Conservation (phyloP, 169 alveolate species). For the Eimeria maxima region DNA sequence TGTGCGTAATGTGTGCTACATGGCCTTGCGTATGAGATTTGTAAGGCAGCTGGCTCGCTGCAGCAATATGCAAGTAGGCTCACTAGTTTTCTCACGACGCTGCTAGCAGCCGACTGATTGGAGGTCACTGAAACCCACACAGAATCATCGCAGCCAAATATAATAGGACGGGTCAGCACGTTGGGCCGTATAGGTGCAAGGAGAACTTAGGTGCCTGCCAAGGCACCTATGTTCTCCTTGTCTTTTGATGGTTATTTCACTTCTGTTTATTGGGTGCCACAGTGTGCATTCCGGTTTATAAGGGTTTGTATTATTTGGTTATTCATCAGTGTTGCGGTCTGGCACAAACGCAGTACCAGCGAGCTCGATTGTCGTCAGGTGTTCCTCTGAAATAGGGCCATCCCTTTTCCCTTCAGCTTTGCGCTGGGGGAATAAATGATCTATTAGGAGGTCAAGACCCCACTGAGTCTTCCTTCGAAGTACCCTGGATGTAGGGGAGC, state of each 20-base stretch:
- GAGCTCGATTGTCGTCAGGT: background rate
- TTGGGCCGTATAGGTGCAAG: background rate
- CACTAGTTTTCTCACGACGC: background rate
- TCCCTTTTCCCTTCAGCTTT: background rate
- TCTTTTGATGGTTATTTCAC: too few relatives aligned
- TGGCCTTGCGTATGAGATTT: background rate
- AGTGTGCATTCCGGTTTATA: too few relatives aligned
- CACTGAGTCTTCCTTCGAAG: slow-evolving; percentile 24
- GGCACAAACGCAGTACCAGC: slow-evolving; percentile 38
- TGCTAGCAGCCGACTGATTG: slow-evolving; percentile 33
- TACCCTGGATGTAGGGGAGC: background rate
- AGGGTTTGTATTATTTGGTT: too few relatives aligned
- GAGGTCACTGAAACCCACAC: slow-evolving; percentile 19
- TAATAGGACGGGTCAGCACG: background rate
- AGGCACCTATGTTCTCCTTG: too few relatives aligned
- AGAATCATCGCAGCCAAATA: background rate
- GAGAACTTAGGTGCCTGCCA: background rate
- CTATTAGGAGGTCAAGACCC: slow-evolving; percentile 59
- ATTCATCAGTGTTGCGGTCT: background rate
- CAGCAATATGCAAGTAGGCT: background rate
- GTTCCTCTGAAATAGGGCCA: background rate
- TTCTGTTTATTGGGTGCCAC: too few relatives aligned
- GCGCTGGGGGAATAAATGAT: slow-evolving; percentile 40
- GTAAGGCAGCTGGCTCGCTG: background rate
- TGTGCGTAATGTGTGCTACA: background rate